Evolutionary conservation across 78 protist genomes (phyloP).

Genomic region (Isochrysis galbana): DNA sequence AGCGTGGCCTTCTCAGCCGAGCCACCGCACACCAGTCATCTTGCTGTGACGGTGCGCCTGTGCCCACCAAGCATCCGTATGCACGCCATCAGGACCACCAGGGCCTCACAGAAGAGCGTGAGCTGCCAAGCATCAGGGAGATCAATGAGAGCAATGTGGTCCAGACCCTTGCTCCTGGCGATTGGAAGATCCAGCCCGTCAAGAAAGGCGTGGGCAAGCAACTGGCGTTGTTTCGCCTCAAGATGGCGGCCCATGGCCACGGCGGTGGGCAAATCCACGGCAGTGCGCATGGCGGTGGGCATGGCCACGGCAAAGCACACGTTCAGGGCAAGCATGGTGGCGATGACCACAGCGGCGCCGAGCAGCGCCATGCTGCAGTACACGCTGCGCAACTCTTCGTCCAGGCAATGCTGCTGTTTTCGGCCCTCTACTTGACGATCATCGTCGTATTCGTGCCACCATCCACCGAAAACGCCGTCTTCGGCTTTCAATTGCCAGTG

Average conservation of each 20-base stretch:
- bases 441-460: neutral
- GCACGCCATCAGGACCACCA: too few species aligned
- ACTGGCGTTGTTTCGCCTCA: neutral
- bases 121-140: neutral
- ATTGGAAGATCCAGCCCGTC: neutral
- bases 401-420: neutral
- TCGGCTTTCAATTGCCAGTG: neutral
- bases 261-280: neutral
- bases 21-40: too few species aligned
- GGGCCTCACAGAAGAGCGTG: neutral
- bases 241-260: neutral
- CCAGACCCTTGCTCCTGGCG: neutral
- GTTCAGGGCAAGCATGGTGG: neutral
- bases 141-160: neutral
- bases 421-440: neutral
- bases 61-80: too few species aligned
- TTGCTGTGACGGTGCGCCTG: too few species aligned
- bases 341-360: neutral
- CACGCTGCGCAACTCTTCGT: neutral
- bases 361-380: neutral
- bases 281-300: neutral
- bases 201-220: neutral
- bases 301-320: neutral
- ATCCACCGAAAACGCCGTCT: neutral
- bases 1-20: too few species aligned